A percentile compares a stretch with the other conserved stretches of the same genome.
Evolutionary conservation across 345 rosid species (phyloP).

Genomic region (Orychophragmus violaceus): DNA sequence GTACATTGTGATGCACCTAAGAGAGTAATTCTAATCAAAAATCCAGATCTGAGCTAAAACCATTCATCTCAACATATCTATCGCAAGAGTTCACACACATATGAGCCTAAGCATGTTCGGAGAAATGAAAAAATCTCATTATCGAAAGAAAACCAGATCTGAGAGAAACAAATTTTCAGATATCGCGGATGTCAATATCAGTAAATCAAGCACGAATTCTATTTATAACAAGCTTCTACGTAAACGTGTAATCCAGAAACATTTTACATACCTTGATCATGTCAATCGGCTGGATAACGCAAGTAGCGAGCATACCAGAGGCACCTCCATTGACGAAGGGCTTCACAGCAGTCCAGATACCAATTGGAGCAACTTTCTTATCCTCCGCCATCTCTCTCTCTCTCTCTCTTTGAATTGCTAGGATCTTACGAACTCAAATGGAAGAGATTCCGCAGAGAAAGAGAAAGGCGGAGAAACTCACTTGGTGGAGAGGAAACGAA

Average conservation of each 20-base stretch:
- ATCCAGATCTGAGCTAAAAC: conserved; percentile 18
- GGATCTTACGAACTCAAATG: conserved; percentile 8
- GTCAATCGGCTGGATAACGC: conserved; percentile 95
- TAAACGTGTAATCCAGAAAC: not conserved
- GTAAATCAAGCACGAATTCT: not conserved
- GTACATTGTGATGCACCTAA: conserved; percentile 3
- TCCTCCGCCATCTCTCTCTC: conserved; percentile 60
- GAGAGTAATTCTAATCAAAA: not conserved
- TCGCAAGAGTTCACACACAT: not conserved
- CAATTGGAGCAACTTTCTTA: conserved; percentile 53
- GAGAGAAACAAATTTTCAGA: conserved; percentile 13
- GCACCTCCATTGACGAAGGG: conserved; percentile 95
- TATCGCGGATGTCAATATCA: conserved; percentile 1
- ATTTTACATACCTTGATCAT: conserved; percentile 72
- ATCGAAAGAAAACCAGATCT: conserved; percentile 6
- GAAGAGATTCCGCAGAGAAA: conserved; percentile 11
- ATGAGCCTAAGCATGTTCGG: not conserved
- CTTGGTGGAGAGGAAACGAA: conserved; percentile 22
- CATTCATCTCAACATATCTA: not conserved
- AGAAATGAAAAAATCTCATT: not conserved
- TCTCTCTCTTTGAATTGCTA: not conserved
- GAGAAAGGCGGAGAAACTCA: not conserved
- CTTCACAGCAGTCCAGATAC: conserved; percentile 80
- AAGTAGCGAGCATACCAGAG: conserved; percentile 98
- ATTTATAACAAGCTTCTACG: not conserved